These are phyloP conservation scores for Saccharomycopsis fibuligera DNA, from an alignment of 805 yeast genomes.

Conservation along the genomic window DNA sequence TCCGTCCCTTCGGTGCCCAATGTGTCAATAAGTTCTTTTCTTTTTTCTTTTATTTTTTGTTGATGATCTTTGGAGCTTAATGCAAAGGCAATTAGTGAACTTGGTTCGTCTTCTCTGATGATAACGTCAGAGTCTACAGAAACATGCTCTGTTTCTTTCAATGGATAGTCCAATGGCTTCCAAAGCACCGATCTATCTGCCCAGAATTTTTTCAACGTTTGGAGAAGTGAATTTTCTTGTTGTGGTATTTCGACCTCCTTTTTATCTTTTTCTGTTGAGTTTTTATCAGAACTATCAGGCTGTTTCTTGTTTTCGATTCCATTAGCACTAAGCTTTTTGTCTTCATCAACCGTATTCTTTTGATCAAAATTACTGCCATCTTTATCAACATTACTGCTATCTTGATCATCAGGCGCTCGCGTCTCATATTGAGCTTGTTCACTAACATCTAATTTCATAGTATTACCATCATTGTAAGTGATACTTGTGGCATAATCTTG, in stretches of 20 bases:
- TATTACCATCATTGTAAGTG: neutral
- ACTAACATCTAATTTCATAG: neutral
- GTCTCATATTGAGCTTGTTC: too few relatives aligned
- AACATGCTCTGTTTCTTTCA: slow-evolving; percentile 73
- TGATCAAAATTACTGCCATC: slow-evolving; percentile 12
- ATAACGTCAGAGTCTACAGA: slow-evolving; percentile 92
- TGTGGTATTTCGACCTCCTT: slow-evolving; percentile 29
- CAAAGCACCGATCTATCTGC: slow-evolving; percentile 95
- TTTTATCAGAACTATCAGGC: neutral
- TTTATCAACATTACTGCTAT: neutral
- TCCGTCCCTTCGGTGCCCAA: slow-evolving; percentile 18
- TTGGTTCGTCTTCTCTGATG: slow-evolving; percentile 94
- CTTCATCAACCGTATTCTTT: neutral
- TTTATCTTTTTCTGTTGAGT: neutral
- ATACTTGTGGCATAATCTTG: neutral
- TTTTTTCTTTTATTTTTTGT: slow-evolving; percentile 45
- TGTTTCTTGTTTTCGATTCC: slow-evolving; percentile 7
- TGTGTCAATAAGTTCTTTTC: slow-evolving; percentile 5
- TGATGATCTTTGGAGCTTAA: slow-evolving; percentile 78
- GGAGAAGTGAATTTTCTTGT: slow-evolving; percentile 73
- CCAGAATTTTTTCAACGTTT: slow-evolving; percentile 87
- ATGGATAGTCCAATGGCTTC: slow-evolving; percentile 86
- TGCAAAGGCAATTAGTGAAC: slow-evolving; percentile 90
- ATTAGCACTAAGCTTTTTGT: slow-evolving; percentile 1
- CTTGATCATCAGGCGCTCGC: too few relatives aligned